These are phyloP conservation scores for Tylopilus sp. DNA, from an alignment of 768 basidiomycete genomes.

Conservation along the genomic window DNA sequence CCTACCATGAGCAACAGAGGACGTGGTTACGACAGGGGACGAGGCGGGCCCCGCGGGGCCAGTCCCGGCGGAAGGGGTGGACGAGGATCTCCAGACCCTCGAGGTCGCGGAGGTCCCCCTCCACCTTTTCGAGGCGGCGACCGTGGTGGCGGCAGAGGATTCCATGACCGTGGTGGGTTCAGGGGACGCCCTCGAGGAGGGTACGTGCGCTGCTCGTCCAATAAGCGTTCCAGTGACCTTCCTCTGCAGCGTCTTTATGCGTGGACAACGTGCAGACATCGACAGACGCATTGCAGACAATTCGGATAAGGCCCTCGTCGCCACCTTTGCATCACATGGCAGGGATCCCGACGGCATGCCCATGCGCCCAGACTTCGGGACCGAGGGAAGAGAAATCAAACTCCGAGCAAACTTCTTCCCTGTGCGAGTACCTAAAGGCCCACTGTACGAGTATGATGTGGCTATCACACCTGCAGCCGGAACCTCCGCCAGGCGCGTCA, in stretches of 20 bases:
- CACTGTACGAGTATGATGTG: conserved; percentile 48
- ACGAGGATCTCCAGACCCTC: conserved; percentile 27
- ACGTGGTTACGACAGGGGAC: conserved; percentile 40
- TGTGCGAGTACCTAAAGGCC: conserved; percentile 43
- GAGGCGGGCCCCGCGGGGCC: conserved; percentile 34
- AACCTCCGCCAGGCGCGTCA: conserved; percentile 37
- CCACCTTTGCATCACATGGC: conserved; percentile 27
- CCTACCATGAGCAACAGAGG: conserved; percentile 36
- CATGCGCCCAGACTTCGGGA: conserved; percentile 47
- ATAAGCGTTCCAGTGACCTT: not conserved
- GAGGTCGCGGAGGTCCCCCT: conserved; percentile 27
- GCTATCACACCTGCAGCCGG: conserved; percentile 36
- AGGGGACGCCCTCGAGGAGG: conserved; percentile 38
- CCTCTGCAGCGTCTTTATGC: conserved; percentile 38
- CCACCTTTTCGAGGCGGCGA: conserved; percentile 27
- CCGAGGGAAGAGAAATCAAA: conserved; percentile 39
- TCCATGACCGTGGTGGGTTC: conserved; percentile 23
- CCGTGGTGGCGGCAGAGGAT: conserved; percentile 33
- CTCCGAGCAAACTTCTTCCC: conserved; percentile 55
- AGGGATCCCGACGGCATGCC: conserved; percentile 35
- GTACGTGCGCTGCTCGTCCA: conserved; percentile 24
- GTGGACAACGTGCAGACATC: conserved; percentile 42
- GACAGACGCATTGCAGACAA: conserved; percentile 47
- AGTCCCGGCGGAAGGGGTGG: conserved; percentile 34
- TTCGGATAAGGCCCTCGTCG: conserved; percentile 44